These are phyloP conservation scores for Mortierella sp. DNA, from an alignment of 371 early-diverging fungal species.

Conservation along the genomic window DNA sequence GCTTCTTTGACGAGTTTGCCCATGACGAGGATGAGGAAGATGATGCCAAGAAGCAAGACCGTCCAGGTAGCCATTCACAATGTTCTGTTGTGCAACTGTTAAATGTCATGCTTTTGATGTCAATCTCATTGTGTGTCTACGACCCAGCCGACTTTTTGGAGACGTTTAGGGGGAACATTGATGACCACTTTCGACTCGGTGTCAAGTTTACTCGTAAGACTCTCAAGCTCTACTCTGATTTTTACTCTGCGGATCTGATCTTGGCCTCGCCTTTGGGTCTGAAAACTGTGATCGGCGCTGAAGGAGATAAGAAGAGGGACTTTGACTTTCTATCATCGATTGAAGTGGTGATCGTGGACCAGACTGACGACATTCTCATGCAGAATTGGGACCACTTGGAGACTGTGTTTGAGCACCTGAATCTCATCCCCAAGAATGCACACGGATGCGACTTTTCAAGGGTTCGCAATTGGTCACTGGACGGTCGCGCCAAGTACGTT, in stretches of 20 bases:
- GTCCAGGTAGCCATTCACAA: conserved; percentile 64
- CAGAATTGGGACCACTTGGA: conserved; percentile 98
- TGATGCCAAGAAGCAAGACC: conserved; percentile 64
- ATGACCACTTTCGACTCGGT: conserved; percentile 96
- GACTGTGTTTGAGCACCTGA: conserved; percentile 84
- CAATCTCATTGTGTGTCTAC: not conserved
- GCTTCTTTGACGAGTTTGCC: conserved; percentile 83
- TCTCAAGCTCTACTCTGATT: conserved; percentile 86
- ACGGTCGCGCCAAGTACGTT: conserved; percentile 82
- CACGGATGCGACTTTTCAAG: conserved; percentile 97
- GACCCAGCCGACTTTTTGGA: conserved; percentile 74
- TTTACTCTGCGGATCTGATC: conserved; percentile 92
- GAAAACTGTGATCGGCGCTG: conserved; percentile 83
- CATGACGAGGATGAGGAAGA: conserved; percentile 55
- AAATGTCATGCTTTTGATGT: not conserved
- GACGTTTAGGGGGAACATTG: conserved; percentile 94
- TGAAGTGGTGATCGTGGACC: conserved; percentile 89
- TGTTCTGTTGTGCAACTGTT: not conserved
- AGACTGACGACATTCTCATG: conserved; percentile 89
- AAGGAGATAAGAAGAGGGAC: conserved; percentile 87
- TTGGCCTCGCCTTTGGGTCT: conserved; percentile 94
- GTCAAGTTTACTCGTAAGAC: conserved; percentile 88
- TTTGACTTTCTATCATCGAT: conserved; percentile 95
- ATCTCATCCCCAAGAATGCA: conserved; percentile 84
- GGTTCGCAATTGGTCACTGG: conserved; percentile 86